Base-by-base conservation (phyloP, 1,139 yeast genomes). In the Suhomyces bribrorum region DNA sequence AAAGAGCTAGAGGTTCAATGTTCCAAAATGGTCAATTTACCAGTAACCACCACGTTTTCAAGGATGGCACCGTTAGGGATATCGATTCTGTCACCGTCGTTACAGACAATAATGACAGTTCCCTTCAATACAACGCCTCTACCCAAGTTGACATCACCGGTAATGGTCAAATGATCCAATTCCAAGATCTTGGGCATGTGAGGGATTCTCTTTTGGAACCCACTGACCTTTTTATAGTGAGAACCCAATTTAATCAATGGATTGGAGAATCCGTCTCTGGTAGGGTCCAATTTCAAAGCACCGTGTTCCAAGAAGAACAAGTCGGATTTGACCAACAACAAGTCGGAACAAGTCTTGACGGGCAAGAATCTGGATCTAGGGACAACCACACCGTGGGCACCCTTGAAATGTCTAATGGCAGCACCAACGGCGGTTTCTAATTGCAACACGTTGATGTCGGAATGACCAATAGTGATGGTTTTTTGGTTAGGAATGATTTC, bases 391-490 rank as follows among this genome's bases (percentile, higher is more conserved):
- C 98, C 98, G 59, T 89, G 97, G 23, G 97, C 97, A 55, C 88
- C 86, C 53, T 83, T 77, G 67, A 94, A 92, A 68, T 90, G 94
- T 69, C 96, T 87, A 62, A 92, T 92, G 38, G 98, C 97, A 29
- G 98, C 98, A 74, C 98, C 98, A 51, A 89, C 96, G 18, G 98
- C 98, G 37, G 98, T 92, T 74, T 92, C 98, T 60, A 92, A 81
- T 73, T 92, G 98, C 58, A 92, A 72, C 37, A 92, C 97, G 57
- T 85, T 83, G 54, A 86, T 76, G 47, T 89, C 96, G 38, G 76
- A 71, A 48, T 81, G 79, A 43, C 95, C 96, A 50, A 78, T 75
- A 40, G 81, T 75, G 60, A 92, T 83, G 37, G 94, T 72, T 73
- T 92, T 92, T 57, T 77, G 79, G 69, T 92, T 92, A 59, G 98